Conservation (phyloP, 192 early-diverging fungal genomes). For the Backusella australiensis region DNA sequence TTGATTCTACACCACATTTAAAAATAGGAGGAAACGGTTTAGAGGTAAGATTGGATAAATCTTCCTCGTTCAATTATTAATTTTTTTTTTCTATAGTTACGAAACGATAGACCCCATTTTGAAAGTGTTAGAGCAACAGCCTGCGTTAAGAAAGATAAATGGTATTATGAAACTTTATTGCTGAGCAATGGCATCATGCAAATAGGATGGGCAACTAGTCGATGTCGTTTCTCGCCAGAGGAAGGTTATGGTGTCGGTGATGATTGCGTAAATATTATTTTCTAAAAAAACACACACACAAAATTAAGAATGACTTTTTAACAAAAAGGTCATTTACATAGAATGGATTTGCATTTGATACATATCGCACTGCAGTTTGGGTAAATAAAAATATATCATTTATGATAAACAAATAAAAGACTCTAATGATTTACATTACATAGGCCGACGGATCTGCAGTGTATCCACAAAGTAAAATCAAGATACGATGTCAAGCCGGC, state of each 20-base stretch:
- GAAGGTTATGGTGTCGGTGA: constrained; percentile 78
- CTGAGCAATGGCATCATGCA: constrained; percentile 76
- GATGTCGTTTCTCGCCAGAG: constrained; percentile 70
- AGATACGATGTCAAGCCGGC: constrained; percentile 53
- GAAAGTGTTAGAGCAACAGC: constrained; percentile 64
- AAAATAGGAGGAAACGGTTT: constrained; percentile 51
- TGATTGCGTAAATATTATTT: constrained; percentile 43
- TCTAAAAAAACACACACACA: neutral
- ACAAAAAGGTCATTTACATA: constrained; percentile 6
- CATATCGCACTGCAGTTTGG: constrained; percentile 72
- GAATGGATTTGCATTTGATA: constrained; percentile 78
- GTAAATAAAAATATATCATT: constrained; percentile 36
- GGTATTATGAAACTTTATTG: constrained; percentile 70
- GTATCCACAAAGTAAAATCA: constrained; percentile 37
- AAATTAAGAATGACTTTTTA: neutral
- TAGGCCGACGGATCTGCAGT: constrained; percentile 46
- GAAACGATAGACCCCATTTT: constrained; percentile 78
- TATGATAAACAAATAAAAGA: neutral
- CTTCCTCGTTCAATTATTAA: neutral
- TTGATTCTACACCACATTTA: constrained; percentile 54
- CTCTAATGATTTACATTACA: neutral
- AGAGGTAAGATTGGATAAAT: constrained; percentile 25
- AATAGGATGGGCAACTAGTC: constrained; percentile 70
- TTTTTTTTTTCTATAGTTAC: constrained; percentile 41
- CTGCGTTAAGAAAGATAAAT: constrained; percentile 60